Evolutionary conservation across 768 basidiomycete genomes (phyloP).

Genomic region (Cyclocybe aegerita): DNA sequence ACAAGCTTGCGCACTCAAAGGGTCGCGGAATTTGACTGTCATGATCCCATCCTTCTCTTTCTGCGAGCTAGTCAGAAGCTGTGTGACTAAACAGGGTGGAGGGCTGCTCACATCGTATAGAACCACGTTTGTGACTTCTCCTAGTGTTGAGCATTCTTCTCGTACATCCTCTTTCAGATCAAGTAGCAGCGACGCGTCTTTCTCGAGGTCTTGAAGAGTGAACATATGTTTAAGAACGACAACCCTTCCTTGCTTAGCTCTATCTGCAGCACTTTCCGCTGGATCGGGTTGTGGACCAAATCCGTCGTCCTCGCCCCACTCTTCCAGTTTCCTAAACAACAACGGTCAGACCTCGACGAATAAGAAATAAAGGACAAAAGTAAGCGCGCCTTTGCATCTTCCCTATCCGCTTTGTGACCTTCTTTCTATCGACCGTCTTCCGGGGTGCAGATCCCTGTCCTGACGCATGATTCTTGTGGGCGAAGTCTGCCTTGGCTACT

Average conservation of each 20-base stretch:
- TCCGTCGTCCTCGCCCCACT: conserved; percentile 95
- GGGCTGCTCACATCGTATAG: conserved; percentile 83
- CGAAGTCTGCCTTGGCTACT: conserved; percentile 76
- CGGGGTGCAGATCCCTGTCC: conserved; percentile 47
- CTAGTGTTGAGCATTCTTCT: conserved; percentile 86
- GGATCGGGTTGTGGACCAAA: conserved; percentile 72
- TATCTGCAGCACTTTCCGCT: conserved; percentile 44
- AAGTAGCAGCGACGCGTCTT: conserved; percentile 81
- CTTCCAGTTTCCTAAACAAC: conserved; percentile 72
- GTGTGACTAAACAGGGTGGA: not conserved
- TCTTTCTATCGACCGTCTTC: conserved; percentile 77
- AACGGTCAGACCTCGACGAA: not conserved
- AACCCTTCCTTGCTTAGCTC: conserved; percentile 66
- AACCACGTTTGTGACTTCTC: conserved; percentile 94
- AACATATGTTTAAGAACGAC: conserved; percentile 98
- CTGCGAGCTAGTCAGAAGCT: conserved; percentile 36
- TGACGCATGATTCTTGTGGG: conserved; percentile 56
- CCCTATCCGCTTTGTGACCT: conserved; percentile 67
- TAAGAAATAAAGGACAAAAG: conserved; percentile 10
- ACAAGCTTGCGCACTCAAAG: conserved; percentile 91
- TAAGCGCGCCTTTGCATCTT: conserved; percentile 78
- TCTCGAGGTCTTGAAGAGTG: conserved; percentile 77
- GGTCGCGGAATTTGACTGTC: conserved; percentile 94
- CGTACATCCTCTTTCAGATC: conserved; percentile 97
- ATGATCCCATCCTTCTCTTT: conserved; percentile 92